A percentile compares a stretch with the other conserved stretches of the same genome.
phyloP scores from a whole-genome alignment of 192 early-diverging fungal species.

The Umbelopsis vinacea region DNA sequence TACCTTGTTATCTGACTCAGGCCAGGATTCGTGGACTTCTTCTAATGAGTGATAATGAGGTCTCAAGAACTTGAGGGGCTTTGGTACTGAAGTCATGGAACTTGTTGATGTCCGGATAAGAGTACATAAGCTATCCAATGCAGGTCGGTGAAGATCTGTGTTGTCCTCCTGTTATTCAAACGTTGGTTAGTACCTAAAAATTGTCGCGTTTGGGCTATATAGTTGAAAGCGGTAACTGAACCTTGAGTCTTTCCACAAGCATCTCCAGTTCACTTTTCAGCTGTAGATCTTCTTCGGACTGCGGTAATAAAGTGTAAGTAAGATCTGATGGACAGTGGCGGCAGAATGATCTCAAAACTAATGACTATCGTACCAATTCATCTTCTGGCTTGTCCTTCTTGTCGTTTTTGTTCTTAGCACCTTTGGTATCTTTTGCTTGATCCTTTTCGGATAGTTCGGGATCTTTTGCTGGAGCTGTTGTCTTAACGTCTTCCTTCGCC shows the following conservation, averaged over 20 bases:
- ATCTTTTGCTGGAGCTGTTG: conserved; percentile 21
- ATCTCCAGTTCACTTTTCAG: conserved; percentile 94
- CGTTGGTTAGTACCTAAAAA: not conserved
- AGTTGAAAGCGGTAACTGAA: conserved; percentile 27
- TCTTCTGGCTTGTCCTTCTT: conserved; percentile 43
- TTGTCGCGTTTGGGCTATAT: too few species aligned
- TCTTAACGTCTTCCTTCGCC: conserved; percentile 23
- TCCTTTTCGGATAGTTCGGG: conserved; percentile 25
- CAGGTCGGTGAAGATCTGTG: conserved; percentile 75
- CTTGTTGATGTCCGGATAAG: conserved; percentile 92
- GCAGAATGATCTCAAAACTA: not conserved
- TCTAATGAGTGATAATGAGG: conserved; percentile 78
- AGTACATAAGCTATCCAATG: conserved; percentile 87
- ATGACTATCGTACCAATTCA: conserved; percentile 42
- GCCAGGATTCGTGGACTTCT: conserved; percentile 77
- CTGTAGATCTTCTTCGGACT: conserved; percentile 98
- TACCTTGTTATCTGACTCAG: conserved; percentile 76
- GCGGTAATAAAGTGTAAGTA: conserved; percentile 12
- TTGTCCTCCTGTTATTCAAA: conserved; percentile 63
- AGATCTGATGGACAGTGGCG: not conserved
- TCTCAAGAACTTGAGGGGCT: conserved; percentile 96
- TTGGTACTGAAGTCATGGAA: conserved; percentile 99
- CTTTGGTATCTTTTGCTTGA: conserved; percentile 21
- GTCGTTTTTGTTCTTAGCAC: conserved; percentile 39
- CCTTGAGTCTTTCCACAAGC: conserved; percentile 92